Evolutionary conservation across 306 rosid genomes (phyloP), one percentile per base, ranked within the genome.

Genomic region (Erythrophleum fordii): DNA sequence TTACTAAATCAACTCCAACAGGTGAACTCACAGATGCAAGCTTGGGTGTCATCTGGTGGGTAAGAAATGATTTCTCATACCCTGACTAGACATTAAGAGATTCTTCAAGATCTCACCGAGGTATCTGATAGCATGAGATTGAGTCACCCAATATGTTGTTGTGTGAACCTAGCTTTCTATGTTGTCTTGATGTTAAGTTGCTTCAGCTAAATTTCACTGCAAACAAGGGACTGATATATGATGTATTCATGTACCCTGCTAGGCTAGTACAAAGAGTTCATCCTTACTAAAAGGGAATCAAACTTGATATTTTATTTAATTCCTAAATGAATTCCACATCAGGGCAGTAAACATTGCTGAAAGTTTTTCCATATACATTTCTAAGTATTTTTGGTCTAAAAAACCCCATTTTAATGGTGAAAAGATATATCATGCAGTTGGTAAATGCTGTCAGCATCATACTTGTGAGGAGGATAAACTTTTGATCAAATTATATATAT

Each of bases 51-150:
- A 73, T 81, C 98, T 20, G 97, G 91, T 74, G 98, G 97, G 68
- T 87, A 95, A 12, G 98, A 95, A 84, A 91, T 95, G 97, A 97
- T 95, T 81, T 92, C 98, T 88, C 97, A 92, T 77, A 91, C 98
- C 44, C 87, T 95, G 84, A 95, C 90, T 75, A 90, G 98, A 80
- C 98, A 95, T 86, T 97, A 95, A 78, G 98, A 92, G 83, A 92
- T 95, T 87, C 93, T 91, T 84, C 97, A 90, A 85, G 98, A 95
- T 84, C 86, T 95, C 82, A 89, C 97, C 77, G 95, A 95, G 98
- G 98, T 95, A 85, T 72, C 80, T 60, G 65, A 61, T 48, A 16
- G 56, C 53, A 5, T 18, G 41, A 61, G 37, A 60, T 55, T 69
- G 71, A 62, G 61, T 67, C 62, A 67, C 65, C 26, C 52, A 31